These are phyloP conservation scores for Entrophospora sp. DNA, from an alignment of 192 early-diverging fungal genomes.

Conservation along the genomic window DNA sequence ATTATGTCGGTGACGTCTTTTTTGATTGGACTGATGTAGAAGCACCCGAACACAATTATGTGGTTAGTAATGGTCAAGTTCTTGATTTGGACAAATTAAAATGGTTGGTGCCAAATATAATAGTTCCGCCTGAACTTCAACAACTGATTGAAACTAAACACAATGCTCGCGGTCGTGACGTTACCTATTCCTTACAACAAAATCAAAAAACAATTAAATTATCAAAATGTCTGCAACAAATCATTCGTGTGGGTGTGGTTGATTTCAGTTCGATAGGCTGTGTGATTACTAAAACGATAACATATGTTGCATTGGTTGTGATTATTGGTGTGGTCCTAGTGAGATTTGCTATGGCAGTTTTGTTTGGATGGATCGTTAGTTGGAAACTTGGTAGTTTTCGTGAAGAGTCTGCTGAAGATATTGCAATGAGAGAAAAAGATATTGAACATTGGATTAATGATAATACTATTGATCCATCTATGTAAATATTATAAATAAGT, in stretches of 20 bases:
- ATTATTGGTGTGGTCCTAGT: slow-evolving; percentile 55
- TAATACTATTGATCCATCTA: slow-evolving; percentile 50
- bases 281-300: slow-evolving; percentile 63
- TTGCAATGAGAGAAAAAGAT: slow-evolving; percentile 56
- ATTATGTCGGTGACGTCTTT: slow-evolving; percentile 49
- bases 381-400: slow-evolving; percentile 67
- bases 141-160: slow-evolving; percentile 21
- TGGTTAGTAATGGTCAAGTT: slow-evolving; percentile 53
- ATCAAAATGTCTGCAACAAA: slow-evolving; percentile 62
- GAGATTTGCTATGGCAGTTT: slow-evolving; percentile 67
- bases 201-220: slow-evolving; percentile 13
- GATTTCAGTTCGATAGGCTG: slow-evolving; percentile 74
- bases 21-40: slow-evolving; percentile 61
- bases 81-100: slow-evolving; percentile 58
- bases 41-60: slow-evolving; percentile 43
- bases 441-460: slow-evolving; percentile 71
- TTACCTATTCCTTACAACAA: slow-evolving; percentile 28
- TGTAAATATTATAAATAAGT: no score
- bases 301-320: slow-evolving; percentile 65
- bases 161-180: slow-evolving; percentile 33
- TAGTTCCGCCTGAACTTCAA: slow-evolving; percentile 21
- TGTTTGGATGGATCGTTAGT: slow-evolving; percentile 76
- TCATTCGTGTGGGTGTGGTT: slow-evolving; percentile 65
- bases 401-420: slow-evolving; percentile 53
- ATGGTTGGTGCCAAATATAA: slow-evolving; percentile 41